phyloP scores from a whole-genome alignment of 2,329 filamentous ascomycete genomes.

The Colletotrichum melonis region DNA sequence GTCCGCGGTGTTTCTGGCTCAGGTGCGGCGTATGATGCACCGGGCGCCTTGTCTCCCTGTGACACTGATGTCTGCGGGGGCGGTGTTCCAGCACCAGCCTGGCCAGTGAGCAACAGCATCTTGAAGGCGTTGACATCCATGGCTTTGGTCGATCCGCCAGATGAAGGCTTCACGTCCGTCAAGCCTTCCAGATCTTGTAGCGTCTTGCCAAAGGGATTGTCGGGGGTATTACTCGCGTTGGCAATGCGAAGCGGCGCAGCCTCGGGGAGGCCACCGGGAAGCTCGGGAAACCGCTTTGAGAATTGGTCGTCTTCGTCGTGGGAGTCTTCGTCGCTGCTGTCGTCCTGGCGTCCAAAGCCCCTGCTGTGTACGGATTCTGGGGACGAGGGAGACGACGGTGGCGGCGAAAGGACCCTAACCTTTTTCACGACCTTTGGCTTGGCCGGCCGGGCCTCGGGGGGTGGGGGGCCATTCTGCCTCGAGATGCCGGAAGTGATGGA shows the following conservation, averaged over 20 bases:
- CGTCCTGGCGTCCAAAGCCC: constrained; percentile 41
- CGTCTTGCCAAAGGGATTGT: constrained; percentile 69
- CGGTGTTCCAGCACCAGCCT: constrained; percentile 49
- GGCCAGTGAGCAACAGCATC: constrained; percentile 79
- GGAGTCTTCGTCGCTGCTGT: constrained; percentile 45
- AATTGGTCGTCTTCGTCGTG: constrained; percentile 37
- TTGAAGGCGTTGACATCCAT: constrained; percentile 85
- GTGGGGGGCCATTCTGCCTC: constrained; percentile 37
- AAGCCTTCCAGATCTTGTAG: constrained; percentile 60
- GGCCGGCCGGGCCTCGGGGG: constrained; percentile 29
- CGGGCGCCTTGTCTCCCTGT: constrained; percentile 58
- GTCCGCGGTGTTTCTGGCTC: constrained; percentile 64
- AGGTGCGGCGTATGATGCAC: not conserved
- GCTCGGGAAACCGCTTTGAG: constrained; percentile 33
- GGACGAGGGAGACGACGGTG: constrained; percentile 68
- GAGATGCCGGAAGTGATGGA: constrained; percentile 43
- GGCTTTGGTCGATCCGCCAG: constrained; percentile 48
- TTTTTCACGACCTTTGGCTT: constrained; percentile 71
- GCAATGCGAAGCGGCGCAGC: constrained; percentile 34
- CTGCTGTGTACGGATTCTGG: constrained; percentile 44
- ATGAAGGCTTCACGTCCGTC: constrained; percentile 46
- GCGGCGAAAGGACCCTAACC: constrained; percentile 74
- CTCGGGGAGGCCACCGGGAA: constrained; percentile 30
- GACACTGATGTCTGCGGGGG: constrained; percentile 39
- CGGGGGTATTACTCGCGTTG: constrained; percentile 45